phyloP scores from a whole-genome alignment of 768 basidiomycete species.

The Sutorius australiensis region DNA sequence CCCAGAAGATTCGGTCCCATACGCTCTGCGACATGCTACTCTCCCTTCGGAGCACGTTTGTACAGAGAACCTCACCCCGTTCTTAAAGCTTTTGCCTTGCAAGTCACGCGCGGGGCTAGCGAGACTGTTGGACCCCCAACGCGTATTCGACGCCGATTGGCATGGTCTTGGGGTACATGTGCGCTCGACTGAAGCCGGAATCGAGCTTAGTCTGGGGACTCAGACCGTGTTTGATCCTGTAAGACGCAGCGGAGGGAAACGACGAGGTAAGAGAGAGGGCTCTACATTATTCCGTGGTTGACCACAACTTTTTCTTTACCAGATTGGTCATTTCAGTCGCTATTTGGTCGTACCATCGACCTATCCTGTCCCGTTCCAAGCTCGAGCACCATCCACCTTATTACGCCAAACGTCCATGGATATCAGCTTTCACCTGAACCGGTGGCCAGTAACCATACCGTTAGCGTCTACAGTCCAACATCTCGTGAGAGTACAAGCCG shows the following conservation, averaged over 20 bases:
- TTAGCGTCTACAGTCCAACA: slow-evolving; percentile 48
- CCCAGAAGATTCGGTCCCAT: slow-evolving; percentile 34
- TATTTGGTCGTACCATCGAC: slow-evolving; percentile 68
- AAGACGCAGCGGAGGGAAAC: slow-evolving; percentile 44
- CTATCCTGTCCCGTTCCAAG: slow-evolving; percentile 66
- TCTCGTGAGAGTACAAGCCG: slow-evolving; percentile 34
- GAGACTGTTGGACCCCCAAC: slow-evolving; percentile 76
- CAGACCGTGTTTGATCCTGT: slow-evolving; percentile 82
- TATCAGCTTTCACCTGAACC: slow-evolving; percentile 56
- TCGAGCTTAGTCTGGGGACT: slow-evolving; percentile 64
- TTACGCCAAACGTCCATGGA: slow-evolving; percentile 39
- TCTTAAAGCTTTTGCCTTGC: slow-evolving; percentile 92
- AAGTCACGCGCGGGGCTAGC: slow-evolving; percentile 85
- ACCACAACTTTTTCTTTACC: neutral
- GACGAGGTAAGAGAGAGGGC: slow-evolving; percentile 46
- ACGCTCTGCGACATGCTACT: slow-evolving; percentile 69
- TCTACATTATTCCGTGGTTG: neutral
- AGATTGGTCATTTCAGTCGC: slow-evolving; percentile 73
- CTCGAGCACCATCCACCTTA: slow-evolving; percentile 52
- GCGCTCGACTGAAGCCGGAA: slow-evolving; percentile 51
- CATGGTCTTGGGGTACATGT: slow-evolving; percentile 85
- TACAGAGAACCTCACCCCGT: slow-evolving; percentile 95
- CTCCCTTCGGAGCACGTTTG: slow-evolving; percentile 88
- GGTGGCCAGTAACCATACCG: slow-evolving; percentile 27
- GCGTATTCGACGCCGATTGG: slow-evolving; percentile 87